A percentile compares a stretch with the other conserved stretches of the same genome.
Conservation (phyloP, 2,329 filamentous ascomycete species). For the Chrysosporium queenslandicum region DNA sequence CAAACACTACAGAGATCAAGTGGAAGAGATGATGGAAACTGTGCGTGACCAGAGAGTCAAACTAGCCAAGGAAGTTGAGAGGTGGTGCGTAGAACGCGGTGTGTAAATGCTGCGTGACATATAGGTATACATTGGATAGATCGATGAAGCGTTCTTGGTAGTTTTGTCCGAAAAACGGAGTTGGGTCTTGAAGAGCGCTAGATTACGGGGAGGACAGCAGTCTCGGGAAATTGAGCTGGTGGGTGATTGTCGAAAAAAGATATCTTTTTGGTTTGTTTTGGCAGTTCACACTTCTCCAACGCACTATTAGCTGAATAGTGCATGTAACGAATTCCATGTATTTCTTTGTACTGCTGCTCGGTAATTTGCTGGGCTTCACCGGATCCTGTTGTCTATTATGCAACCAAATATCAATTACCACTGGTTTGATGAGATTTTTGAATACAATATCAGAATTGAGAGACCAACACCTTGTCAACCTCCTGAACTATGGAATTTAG, state of each 20-base stretch:
- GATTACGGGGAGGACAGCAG: background rate
- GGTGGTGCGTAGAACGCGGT: conserved; percentile 39
- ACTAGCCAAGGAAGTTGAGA: conserved; percentile 35
- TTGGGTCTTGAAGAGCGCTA: background rate
- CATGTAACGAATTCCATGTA: no score
- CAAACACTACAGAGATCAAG: conserved; percentile 22
- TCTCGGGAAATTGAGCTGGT: background rate
- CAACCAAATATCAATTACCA: no score
- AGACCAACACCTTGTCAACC: no score
- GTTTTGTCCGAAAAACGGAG: background rate
- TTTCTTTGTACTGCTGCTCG: no score
- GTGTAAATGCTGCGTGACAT: conserved; percentile 20
- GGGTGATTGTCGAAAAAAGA: background rate
- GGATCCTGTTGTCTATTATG: no score
- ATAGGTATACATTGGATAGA: background rate
- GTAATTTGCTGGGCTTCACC: no score
- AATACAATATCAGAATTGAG: no score
- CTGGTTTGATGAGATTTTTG: no score
- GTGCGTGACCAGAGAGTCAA: conserved; percentile 30
- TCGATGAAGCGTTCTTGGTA: background rate
- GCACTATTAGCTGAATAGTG: no score
- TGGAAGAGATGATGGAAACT: conserved; percentile 29
- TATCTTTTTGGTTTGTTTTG: background rate
- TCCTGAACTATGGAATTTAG: no score
- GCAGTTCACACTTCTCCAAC: background rate